Conservation (phyloP, 2,329 filamentous ascomycete genomes). For the Rutstroemia sp. region DNA sequence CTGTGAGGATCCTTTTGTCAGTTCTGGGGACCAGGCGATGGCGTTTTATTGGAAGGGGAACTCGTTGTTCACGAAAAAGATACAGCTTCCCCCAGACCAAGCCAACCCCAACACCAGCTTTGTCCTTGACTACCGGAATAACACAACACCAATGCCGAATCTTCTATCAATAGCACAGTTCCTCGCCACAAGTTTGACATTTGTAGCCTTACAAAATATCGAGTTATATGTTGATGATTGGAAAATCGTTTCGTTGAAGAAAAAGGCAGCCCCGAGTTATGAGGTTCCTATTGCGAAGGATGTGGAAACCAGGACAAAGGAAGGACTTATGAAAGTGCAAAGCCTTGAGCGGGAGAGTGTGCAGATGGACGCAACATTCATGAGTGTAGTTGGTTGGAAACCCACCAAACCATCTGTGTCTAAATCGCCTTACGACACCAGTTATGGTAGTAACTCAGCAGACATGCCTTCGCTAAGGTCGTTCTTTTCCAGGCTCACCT, state of each 20-base stretch:
- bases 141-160: conserved; percentile 77
- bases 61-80: conserved; percentile 83
- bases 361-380: conserved; percentile 86
- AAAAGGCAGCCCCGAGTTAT: conserved; percentile 75
- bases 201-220: conserved; percentile 80
- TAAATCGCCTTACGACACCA: conserved; percentile 22
- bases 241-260: conserved; percentile 68
- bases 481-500: conserved; percentile 75
- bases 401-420: conserved; percentile 37
- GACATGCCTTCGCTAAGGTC: conserved; percentile 60
- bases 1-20: conserved; percentile 95
- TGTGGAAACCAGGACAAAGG: conserved; percentile 74
- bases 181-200: conserved; percentile 88
- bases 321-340: conserved; percentile 79
- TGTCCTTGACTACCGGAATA: conserved; percentile 86
- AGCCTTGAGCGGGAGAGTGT: conserved; percentile 79
- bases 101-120: conserved; percentile 75
- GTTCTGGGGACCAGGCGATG: conserved; percentile 87
- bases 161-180: conserved; percentile 86
- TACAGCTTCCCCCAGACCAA: conserved; percentile 63
- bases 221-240: conserved; percentile 89
- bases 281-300: conserved; percentile 68
- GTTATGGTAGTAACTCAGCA: conserved; percentile 40
- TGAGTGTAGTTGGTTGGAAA: conserved; percentile 84
- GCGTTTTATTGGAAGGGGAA: conserved; percentile 99